These are phyloP conservation scores for Colletotrichum aenigma DNA, from an alignment of 2,329 filamentous ascomycete genomes.

Conservation along the genomic window DNA sequence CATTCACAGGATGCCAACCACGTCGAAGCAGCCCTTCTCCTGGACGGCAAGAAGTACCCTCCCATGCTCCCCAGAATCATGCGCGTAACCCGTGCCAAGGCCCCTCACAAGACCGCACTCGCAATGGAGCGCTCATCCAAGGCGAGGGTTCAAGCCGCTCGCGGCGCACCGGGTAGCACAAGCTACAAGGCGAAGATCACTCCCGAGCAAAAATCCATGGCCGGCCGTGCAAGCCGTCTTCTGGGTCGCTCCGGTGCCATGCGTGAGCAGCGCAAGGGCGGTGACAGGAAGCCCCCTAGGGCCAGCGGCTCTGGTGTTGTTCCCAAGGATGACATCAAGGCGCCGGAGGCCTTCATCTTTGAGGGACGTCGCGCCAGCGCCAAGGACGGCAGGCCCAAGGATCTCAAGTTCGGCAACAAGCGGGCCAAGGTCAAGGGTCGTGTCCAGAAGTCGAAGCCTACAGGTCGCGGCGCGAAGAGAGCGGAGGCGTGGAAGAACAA, in stretches of 20 bases:
- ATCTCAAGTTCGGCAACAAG: conserved; percentile 60
- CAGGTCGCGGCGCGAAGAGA: conserved; percentile 41
- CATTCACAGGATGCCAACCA: conserved; percentile 71
- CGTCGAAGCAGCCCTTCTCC: conserved; percentile 88
- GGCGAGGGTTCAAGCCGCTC: conserved; percentile 28
- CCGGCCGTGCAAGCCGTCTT: conserved; percentile 76
- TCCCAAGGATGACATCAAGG: conserved; percentile 45
- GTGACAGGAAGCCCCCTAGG: conserved; percentile 24
- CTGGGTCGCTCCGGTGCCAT: conserved; percentile 71
- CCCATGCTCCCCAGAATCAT: conserved; percentile 90
- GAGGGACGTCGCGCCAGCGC: conserved; percentile 78
- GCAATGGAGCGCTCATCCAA: conserved; percentile 56
- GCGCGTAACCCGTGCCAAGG: conserved; percentile 86
- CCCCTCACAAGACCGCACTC: conserved; percentile 63
- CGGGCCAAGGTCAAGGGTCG: conserved; percentile 53
- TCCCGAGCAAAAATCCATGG: conserved; percentile 70
- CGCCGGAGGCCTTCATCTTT: conserved; percentile 76
- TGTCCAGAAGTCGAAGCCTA: conserved; percentile 40
- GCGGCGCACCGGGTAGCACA: conserved; percentile 35
- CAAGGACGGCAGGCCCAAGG: conserved; percentile 67
- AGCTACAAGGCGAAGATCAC: conserved; percentile 74
- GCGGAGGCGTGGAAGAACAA: conserved; percentile 52
- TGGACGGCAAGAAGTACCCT: conserved; percentile 90
- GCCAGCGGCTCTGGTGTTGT: conserved; percentile 24
- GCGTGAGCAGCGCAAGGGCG: conserved; percentile 35